These are phyloP conservation scores for Elasticomyces elasticus DNA, from an alignment of 495 filamentous ascomycete genomes.

Conservation along the genomic window DNA sequence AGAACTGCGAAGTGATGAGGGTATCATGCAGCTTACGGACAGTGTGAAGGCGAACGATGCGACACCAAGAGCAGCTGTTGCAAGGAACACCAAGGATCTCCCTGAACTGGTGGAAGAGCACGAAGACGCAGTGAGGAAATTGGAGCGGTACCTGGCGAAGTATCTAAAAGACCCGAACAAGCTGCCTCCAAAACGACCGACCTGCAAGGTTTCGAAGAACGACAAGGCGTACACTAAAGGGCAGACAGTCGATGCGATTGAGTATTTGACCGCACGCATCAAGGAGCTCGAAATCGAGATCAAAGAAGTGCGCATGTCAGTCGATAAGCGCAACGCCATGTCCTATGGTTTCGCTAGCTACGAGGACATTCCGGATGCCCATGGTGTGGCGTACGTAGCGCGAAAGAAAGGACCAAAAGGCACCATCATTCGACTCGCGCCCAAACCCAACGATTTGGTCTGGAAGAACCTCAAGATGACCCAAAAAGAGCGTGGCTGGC, in stretches of 20 bases:
- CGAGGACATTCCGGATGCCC: slow-evolving; percentile 75
- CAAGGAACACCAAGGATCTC: slow-evolving; percentile 80
- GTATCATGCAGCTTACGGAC: slow-evolving; percentile 70
- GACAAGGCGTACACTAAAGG: slow-evolving; percentile 52
- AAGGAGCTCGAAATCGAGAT: slow-evolving; percentile 72
- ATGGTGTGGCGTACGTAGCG: slow-evolving; percentile 72
- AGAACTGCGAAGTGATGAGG: slow-evolving; percentile 66
- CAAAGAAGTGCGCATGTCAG: slow-evolving; percentile 63
- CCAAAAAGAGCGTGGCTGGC: slow-evolving; percentile 55
- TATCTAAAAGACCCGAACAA: slow-evolving; percentile 81
- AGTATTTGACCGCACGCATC: slow-evolving; percentile 81
- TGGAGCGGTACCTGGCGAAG: slow-evolving; percentile 75
- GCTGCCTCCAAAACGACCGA: slow-evolving; percentile 68
- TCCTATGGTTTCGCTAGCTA: slow-evolving; percentile 92
- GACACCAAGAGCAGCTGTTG: slow-evolving; percentile 70
- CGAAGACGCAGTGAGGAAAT: slow-evolving; percentile 62
- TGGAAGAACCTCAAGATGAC: slow-evolving; percentile 83
- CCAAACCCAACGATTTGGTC: slow-evolving; percentile 83
- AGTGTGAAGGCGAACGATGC: slow-evolving; percentile 62
- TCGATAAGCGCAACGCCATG: slow-evolving; percentile 80
- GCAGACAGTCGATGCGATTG: slow-evolving; percentile 83
- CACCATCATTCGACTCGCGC: slow-evolving; percentile 67
- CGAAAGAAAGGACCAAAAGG: slow-evolving; percentile 74
- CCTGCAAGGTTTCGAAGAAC: slow-evolving; percentile 64
- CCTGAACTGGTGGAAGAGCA: slow-evolving; percentile 79